phyloP scores from a whole-genome alignment of 768 basidiomycete genomes.

The Boletus rufocinnamomeus region DNA sequence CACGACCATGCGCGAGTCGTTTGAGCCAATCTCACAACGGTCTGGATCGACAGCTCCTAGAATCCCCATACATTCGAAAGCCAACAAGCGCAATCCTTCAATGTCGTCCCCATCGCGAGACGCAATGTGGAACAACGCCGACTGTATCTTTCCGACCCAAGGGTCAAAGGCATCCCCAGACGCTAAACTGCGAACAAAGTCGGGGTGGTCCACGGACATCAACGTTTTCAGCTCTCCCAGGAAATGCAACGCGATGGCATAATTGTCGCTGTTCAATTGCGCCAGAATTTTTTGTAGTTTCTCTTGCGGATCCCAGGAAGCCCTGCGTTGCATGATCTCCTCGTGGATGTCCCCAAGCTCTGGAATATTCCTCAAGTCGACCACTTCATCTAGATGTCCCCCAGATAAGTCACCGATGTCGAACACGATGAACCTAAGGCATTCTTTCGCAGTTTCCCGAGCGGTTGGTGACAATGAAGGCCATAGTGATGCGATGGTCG shows the following conservation, averaged over 20 bases:
- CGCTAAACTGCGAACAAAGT: slow-evolving; percentile 60
- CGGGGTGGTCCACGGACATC: slow-evolving; percentile 50
- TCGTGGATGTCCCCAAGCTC: slow-evolving; percentile 52
- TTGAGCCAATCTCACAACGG: slow-evolving; percentile 67
- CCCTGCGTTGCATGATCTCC: slow-evolving; percentile 48
- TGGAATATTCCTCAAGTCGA: slow-evolving; percentile 71
- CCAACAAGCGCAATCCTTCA: slow-evolving; percentile 64
- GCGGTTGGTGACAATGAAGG: slow-evolving; percentile 53
- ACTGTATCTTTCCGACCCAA: slow-evolving; percentile 65
- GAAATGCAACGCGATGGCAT: slow-evolving; percentile 72
- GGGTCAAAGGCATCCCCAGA: slow-evolving; percentile 89
- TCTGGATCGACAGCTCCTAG: slow-evolving; percentile 96
- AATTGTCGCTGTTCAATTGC: slow-evolving; percentile 77
- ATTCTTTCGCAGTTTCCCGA: slow-evolving; percentile 54
- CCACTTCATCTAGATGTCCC: slow-evolving; percentile 71
- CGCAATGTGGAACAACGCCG: slow-evolving; percentile 65
- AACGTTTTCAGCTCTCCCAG: slow-evolving; percentile 74
- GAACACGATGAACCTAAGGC: slow-evolving; percentile 69
- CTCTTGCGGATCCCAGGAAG: slow-evolving; percentile 51
- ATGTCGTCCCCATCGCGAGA: slow-evolving; percentile 77
- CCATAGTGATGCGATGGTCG: slow-evolving; percentile 83
- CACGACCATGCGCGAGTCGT: slow-evolving; percentile 68
- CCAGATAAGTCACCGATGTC: slow-evolving; percentile 58
- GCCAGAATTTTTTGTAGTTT: slow-evolving; percentile 67
- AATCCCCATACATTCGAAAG: slow-evolving; percentile 89